A percentile compares a stretch with the other conserved stretches of the same genome.
phyloP scores from a whole-genome alignment of 2,329 filamentous ascomycete genomes.

The Alternaria arborescens region DNA sequence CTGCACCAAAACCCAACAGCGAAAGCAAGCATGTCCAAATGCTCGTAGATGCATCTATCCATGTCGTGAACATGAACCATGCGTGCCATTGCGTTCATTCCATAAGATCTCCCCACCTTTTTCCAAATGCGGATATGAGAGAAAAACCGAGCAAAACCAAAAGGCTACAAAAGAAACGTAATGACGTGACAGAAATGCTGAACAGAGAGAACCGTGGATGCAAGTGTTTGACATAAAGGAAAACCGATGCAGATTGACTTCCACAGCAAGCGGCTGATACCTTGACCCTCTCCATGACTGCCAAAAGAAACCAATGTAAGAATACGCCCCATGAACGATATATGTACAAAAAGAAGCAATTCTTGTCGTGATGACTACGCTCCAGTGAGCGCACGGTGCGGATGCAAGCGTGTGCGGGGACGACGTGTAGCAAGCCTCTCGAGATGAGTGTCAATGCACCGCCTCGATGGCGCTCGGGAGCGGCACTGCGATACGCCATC shows the following conservation, averaged over 20 bases:
- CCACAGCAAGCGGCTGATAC: constrained; percentile 19
- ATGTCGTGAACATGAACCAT: constrained; percentile 17
- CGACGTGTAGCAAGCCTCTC: constrained; percentile 16
- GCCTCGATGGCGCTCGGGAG: constrained; percentile 18
- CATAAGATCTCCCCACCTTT: constrained; percentile 16
- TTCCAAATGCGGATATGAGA: constrained; percentile 30
- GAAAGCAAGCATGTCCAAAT: constrained; percentile 38
- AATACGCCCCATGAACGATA: constrained; percentile 31
- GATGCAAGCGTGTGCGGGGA: constrained; percentile 16
- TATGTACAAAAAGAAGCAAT: constrained; percentile 39
- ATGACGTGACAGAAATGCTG: constrained; percentile 14
- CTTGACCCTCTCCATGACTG: constrained; percentile 22
- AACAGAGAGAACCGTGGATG: constrained; percentile 10
- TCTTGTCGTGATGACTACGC: constrained; percentile 17
- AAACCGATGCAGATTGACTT: constrained; percentile 24
- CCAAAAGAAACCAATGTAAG: constrained; percentile 22
- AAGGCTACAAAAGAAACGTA: constrained; percentile 28
- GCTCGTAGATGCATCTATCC: constrained; percentile 17
- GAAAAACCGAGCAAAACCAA: constrained; percentile 23
- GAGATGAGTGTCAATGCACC: constrained; percentile 24
- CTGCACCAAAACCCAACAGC: constrained; percentile 34
- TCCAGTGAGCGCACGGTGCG: constrained; percentile 19
- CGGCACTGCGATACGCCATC: constrained; percentile 28
- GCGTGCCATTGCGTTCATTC: constrained; percentile 19
- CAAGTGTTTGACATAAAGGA: constrained; percentile 20